phyloP scores from a whole-genome alignment of 2,329 filamentous ascomycete genomes.

The Hypocrella siamensis region DNA sequence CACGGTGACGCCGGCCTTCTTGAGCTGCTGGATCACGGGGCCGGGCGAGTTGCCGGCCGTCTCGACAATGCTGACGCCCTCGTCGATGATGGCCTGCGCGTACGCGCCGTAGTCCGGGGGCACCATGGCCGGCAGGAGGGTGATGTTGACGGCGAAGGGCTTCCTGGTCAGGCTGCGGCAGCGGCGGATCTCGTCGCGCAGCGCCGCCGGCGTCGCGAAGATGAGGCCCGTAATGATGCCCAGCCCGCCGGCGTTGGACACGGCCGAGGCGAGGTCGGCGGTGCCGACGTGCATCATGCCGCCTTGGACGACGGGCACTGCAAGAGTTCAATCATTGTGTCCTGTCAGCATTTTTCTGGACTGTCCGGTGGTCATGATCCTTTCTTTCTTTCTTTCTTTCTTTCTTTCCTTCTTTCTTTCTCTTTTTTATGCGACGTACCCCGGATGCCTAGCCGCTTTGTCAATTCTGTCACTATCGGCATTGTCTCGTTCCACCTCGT shows the following conservation, averaged over 20 bases:
- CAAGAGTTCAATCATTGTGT: too few relatives aligned
- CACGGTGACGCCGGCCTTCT: conserved; percentile 61
- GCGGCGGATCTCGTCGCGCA: conserved; percentile 83
- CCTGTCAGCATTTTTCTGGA: background rate
- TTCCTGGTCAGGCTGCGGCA: conserved; percentile 65
- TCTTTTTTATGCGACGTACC: conserved; percentile 13
- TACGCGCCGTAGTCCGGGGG: conserved; percentile 89
- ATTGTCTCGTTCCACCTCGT: conserved; percentile 16
- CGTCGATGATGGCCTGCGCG: conserved; percentile 82
- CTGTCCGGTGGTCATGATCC: background rate
- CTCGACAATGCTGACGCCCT: conserved; percentile 82
- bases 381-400: too few relatives aligned
- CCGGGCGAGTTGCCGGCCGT: conserved; percentile 81
- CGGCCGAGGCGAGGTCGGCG: conserved; percentile 60
- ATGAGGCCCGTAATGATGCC: conserved; percentile 80
- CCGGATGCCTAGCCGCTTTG: conserved; percentile 40
- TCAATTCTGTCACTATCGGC: conserved; percentile 43
- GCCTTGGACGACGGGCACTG: conserved; percentile 70
- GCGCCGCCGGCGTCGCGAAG: conserved; percentile 78
- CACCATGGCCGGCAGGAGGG: conserved; percentile 74
- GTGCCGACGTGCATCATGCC: conserved; percentile 82
- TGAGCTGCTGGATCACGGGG: conserved; percentile 78
- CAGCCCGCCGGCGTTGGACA: conserved; percentile 68
- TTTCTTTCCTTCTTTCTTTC: too few relatives aligned
- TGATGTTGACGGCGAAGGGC: conserved; percentile 90